Percentiles rank a stretch among this genome's conserved stretches.
Conservation (phyloP, 2,329 filamentous ascomycete genomes). For the Zarea fungicola region DNA sequence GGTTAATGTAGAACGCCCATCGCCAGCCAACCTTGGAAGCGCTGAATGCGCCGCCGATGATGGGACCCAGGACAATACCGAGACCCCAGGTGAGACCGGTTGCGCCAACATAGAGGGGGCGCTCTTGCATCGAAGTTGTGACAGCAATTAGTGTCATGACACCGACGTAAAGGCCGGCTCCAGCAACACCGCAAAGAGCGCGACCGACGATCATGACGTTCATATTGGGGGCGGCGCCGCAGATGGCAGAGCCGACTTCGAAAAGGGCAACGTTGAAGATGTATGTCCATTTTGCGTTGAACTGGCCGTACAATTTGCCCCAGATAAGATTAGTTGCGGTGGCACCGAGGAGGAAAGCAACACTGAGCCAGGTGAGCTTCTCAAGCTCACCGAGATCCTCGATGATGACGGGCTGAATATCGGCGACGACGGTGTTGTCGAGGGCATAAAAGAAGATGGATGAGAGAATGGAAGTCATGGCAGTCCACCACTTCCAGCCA, state of each 20-base stretch:
- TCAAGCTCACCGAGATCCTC: conserved; percentile 28
- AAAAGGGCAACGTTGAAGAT: conserved; percentile 19
- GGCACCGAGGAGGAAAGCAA: conserved; percentile 33
- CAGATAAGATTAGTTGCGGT: conserved; percentile 35
- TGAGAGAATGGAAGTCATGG: conserved; percentile 12
- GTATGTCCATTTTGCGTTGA: conserved; percentile 38
- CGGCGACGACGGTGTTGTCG: conserved; percentile 45
- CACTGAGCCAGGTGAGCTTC: conserved; percentile 35
- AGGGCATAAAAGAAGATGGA: conserved; percentile 36
- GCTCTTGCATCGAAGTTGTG: conserved; percentile 22
- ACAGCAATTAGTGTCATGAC: conserved; percentile 21
- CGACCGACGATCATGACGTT: conserved; percentile 39
- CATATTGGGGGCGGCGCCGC: conserved; percentile 35
- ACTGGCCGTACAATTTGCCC: conserved; percentile 35
- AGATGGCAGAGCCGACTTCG: conserved; percentile 26
- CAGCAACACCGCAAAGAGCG: conserved; percentile 36
- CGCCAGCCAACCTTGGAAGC: conserved; percentile 35
- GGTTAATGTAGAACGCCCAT: conserved; percentile 40
- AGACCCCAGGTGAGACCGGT: conserved; percentile 32
- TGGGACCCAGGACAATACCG: conserved; percentile 41
- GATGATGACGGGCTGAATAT: conserved; percentile 37
- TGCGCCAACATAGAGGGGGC: conserved; percentile 19
- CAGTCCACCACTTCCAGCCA: conserved; percentile 14
- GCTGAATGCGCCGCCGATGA: conserved; percentile 40
- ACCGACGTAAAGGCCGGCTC: conserved; percentile 33